A percentile compares a stretch with the other conserved stretches of the same genome.
These are phyloP conservation scores for Rhodotorula sp. DNA, from an alignment of 1,284 basidiomycete genomes.

Conservation along the genomic window DNA sequence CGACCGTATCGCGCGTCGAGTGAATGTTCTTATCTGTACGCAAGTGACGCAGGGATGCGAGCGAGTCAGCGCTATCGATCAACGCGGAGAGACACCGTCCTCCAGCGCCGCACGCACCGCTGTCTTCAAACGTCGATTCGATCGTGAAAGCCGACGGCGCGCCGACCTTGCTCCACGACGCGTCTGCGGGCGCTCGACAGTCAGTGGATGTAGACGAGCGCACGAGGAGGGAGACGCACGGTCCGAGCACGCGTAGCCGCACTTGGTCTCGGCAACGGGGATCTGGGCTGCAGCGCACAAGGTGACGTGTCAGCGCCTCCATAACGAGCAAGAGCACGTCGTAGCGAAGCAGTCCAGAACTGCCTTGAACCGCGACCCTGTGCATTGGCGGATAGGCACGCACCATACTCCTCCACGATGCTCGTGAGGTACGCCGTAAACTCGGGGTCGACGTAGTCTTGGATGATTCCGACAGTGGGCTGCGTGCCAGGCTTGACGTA, in stretches of 20 bases:
- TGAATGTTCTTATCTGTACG: constrained; percentile 62
- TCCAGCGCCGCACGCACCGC: background rate
- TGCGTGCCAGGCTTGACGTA: constrained; percentile 78
- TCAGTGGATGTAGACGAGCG: background rate
- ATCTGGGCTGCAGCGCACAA: constrained; percentile 37
- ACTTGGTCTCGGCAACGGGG: constrained; percentile 55
- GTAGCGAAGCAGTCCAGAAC: no score
- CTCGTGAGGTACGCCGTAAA: constrained; percentile 73
- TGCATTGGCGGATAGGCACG: background rate
- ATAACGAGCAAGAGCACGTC: background rate
- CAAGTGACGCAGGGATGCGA: no score
- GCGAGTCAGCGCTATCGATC: background rate
- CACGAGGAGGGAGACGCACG: constrained; percentile 33
- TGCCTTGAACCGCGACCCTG: no score
- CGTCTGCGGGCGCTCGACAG: background rate
- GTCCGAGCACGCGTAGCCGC: constrained; percentile 94
- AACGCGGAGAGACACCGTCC: background rate
- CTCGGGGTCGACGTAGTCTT: constrained; percentile 76
- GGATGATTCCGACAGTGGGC: constrained; percentile 87
- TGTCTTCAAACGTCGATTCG: constrained; percentile 43
- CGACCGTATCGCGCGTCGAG: constrained; percentile 74
- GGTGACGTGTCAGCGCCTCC: background rate
- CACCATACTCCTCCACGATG: constrained; percentile 68
- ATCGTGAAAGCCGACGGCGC: constrained; percentile 51
- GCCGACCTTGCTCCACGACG: constrained; percentile 51